phyloP scores from a whole-genome alignment of 2,329 filamentous ascomycete genomes.

The Raffaelea albimanens region DNA sequence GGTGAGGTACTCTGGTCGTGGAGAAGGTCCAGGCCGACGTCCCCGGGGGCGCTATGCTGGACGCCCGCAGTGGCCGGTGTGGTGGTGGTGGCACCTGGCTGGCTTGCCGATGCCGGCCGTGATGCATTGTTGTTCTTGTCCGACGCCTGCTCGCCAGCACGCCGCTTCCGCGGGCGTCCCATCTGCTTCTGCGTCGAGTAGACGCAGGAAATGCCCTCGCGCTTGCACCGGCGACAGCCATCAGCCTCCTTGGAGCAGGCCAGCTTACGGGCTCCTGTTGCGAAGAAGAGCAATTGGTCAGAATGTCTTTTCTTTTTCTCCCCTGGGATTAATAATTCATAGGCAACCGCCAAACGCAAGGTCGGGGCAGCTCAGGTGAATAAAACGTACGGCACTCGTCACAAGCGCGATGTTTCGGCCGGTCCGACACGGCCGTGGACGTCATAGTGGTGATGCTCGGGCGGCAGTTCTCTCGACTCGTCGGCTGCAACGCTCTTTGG shows the following conservation, averaged over 20 bases:
- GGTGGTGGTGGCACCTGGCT: neutral
- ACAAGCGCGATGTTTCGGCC: constrained; percentile 49
- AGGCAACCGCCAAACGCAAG: too few species aligned
- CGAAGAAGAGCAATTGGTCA: neutral
- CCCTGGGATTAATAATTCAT: too few species aligned
- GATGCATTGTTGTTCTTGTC: neutral
- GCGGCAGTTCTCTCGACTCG: too few species aligned
- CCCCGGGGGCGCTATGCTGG: constrained; percentile 7
- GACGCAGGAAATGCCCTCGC: constrained; percentile 46
- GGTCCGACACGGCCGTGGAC: neutral
- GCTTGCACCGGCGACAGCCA: constrained; percentile 49
- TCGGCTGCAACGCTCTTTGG: too few species aligned
- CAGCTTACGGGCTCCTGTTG: constrained; percentile 51
- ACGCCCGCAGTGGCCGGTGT: constrained; percentile 1
- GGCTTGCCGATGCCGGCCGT: neutral
- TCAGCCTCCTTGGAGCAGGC: constrained; percentile 54
- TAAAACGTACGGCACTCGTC: constrained; percentile 54
- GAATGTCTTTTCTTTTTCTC: too few species aligned
- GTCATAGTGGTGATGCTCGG: too few species aligned
- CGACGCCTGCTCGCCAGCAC: constrained; percentile 6
- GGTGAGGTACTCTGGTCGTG: constrained; percentile 15
- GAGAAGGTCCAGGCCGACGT: constrained; percentile 26
- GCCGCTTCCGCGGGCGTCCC: constrained; percentile 54
- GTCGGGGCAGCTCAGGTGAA: too few species aligned
- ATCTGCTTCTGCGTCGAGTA: constrained; percentile 59